Conservation (phyloP, 495 filamentous ascomycete species). For the Beverwykella pulmonaria region DNA sequence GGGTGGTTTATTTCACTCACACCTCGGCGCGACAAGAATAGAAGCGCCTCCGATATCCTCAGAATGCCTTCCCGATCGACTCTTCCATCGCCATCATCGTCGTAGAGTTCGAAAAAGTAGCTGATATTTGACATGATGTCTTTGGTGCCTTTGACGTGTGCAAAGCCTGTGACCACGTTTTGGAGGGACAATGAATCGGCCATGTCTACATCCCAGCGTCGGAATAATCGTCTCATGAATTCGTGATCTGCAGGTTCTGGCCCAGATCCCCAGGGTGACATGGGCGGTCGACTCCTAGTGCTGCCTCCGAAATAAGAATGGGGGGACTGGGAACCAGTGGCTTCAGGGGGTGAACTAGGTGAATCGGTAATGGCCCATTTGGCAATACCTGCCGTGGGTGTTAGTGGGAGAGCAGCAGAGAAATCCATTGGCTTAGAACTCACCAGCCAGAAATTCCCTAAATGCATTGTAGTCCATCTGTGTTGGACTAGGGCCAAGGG, state of each 20-base stretch:
- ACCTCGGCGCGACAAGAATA: constrained; percentile 88
- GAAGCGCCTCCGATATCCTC: constrained; percentile 87
- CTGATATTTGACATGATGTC: constrained; percentile 97
- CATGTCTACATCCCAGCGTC: constrained; percentile 80
- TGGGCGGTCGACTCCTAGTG: constrained; percentile 51
- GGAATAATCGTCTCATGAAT: constrained; percentile 87
- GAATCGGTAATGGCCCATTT: constrained; percentile 90
- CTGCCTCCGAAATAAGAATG: constrained; percentile 61
- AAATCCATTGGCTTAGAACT: background rate
- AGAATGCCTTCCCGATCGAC: constrained; percentile 98
- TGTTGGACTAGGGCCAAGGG: constrained; percentile 81
- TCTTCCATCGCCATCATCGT: constrained; percentile 85
- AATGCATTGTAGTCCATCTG: constrained; percentile 97
- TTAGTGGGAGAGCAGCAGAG: background rate
- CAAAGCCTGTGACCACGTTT: constrained; percentile 87
- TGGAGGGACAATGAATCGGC: constrained; percentile 77
- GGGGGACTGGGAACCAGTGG: constrained; percentile 56
- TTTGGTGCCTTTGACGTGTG: constrained; percentile 83
- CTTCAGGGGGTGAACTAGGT: constrained; percentile 59
- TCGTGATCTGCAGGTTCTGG: constrained; percentile 92
- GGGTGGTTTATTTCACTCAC: constrained; percentile 69
- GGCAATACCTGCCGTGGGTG: constrained; percentile 56
- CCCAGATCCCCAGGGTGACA: constrained; percentile 73
- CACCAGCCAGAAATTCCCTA: constrained; percentile 81
- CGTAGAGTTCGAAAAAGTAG: constrained; percentile 97